phyloP scores from a whole-genome alignment of 2,329 filamentous ascomycete genomes.

The Xylariaceae sp. region DNA sequence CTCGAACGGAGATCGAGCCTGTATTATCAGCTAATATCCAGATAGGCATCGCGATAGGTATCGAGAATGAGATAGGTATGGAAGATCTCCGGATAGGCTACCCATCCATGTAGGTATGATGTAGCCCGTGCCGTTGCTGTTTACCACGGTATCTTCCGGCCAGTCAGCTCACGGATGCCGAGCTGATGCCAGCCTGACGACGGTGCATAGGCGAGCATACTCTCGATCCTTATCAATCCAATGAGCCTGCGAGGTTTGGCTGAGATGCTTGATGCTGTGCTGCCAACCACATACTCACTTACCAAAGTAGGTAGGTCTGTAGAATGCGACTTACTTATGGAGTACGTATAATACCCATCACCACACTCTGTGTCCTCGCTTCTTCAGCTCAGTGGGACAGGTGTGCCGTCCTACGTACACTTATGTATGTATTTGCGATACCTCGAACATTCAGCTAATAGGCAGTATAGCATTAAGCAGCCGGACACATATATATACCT shows the following conservation, averaged over 20 bases:
- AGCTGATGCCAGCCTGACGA: slow-evolving; percentile 19
- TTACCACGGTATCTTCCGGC: slow-evolving; percentile 14
- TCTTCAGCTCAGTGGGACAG: background rate
- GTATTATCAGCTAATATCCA: background rate
- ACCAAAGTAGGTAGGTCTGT: background rate
- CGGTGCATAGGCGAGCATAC: slow-evolving; percentile 4
- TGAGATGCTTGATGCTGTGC: background rate
- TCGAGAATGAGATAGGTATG: background rate
- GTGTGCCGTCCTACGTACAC: background rate
- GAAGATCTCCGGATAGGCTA: background rate
- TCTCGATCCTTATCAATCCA: slow-evolving; percentile 19
- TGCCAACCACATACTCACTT: background rate
- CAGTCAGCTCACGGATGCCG: slow-evolving; percentile 14
- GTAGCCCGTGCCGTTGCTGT: slow-evolving; percentile 9
- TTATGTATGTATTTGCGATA: background rate
- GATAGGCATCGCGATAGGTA: background rate
- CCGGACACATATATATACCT: background rate
- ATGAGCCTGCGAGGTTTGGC: slow-evolving; percentile 4
- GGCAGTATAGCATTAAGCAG: background rate
- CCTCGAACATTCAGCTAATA: background rate
- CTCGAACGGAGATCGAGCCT: background rate
- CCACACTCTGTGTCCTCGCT: background rate
- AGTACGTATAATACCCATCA: background rate
- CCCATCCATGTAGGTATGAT: background rate
- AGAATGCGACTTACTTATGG: background rate